phyloP scores from a whole-genome alignment of 192 early-diverging fungal species.

The Coemansia reversa region DNA sequence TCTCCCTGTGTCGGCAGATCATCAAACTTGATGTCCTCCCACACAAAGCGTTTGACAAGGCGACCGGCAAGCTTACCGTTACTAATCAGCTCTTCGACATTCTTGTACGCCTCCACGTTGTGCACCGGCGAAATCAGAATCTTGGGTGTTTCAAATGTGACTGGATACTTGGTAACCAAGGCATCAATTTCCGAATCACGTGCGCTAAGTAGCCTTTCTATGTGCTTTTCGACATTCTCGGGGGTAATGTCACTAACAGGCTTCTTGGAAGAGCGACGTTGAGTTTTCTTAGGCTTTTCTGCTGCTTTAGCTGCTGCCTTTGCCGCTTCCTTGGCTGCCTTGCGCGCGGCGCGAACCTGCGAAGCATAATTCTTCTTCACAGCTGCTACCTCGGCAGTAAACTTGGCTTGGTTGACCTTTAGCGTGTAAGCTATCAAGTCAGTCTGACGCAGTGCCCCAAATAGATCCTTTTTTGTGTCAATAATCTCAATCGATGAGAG shows the following conservation, averaged over 20 bases:
- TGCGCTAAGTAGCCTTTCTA: slow-evolving; percentile 16
- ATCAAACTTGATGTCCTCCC: slow-evolving; percentile 66
- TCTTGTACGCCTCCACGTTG: background rate
- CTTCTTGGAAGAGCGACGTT: background rate
- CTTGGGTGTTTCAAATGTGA: slow-evolving; percentile 1
- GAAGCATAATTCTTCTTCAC: background rate
- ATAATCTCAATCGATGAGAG: slow-evolving; percentile 25
- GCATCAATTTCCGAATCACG: slow-evolving; percentile 39
- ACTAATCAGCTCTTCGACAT: slow-evolving; percentile 12
- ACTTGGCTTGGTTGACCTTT: slow-evolving; percentile 8
- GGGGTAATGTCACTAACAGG: background rate
- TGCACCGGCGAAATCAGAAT: slow-evolving; percentile 11
- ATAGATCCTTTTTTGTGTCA: slow-evolving; percentile 26
- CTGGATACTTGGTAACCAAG: slow-evolving; percentile 22
- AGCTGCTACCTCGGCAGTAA: slow-evolving; percentile 4
- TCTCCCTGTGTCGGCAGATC: slow-evolving; percentile 78
- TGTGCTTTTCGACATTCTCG: background rate
- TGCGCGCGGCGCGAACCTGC: slow-evolving; percentile 6
- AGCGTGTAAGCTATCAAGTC: slow-evolving; percentile 42
- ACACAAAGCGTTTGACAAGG: slow-evolving; percentile 32
- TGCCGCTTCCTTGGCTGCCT: slow-evolving; percentile 1
- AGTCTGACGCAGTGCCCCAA: slow-evolving; percentile 33
- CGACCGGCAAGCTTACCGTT: slow-evolving; percentile 21
- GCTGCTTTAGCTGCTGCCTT: slow-evolving; percentile 6
- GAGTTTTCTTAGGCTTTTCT: slow-evolving; percentile 7